A percentile compares a stretch with the other conserved stretches of the same genome.
phyloP scores from a whole-genome alignment of 345 rosid genomes.

The Populus pruinosa region DNA sequence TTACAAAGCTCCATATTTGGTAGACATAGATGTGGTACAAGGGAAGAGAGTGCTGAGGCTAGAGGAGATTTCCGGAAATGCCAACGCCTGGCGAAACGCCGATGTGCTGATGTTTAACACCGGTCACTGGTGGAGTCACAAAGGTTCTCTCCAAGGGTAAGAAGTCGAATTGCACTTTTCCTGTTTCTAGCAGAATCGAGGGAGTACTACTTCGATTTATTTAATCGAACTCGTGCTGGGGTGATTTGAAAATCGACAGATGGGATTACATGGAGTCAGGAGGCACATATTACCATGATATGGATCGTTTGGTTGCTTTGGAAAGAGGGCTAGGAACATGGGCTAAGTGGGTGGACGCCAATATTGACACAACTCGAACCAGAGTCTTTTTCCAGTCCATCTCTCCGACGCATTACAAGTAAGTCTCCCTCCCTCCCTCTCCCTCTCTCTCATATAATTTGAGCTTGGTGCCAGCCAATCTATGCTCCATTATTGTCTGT shows the following conservation, averaged over 20 bases:
- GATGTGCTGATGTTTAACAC: slow-evolving; percentile 82
- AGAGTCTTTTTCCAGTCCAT: slow-evolving; percentile 74
- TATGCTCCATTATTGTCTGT: background rate
- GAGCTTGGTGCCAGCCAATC: background rate
- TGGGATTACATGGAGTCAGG: slow-evolving; percentile 91
- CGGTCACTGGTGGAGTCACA: slow-evolving; percentile 97
- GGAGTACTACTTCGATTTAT: background rate
- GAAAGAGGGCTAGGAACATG: slow-evolving; percentile 76
- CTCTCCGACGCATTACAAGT: slow-evolving; percentile 94
- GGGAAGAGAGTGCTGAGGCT: slow-evolving; percentile 72
- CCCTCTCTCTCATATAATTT: background rate
- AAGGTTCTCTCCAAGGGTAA: slow-evolving; percentile 72
- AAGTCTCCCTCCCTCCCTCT: slow-evolving; percentile 12
- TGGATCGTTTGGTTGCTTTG: slow-evolving; percentile 77
- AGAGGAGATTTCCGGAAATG: slow-evolving; percentile 69
- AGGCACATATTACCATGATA: slow-evolving; percentile 67
- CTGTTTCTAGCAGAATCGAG: background rate
- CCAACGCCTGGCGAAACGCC: slow-evolving; percentile 56
- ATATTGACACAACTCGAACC: slow-evolving; percentile 49
- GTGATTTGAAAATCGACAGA: slow-evolving; percentile 38
- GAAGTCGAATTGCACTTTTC: background rate
- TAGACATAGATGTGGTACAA: slow-evolving; percentile 65
- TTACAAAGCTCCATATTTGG: slow-evolving; percentile 79
- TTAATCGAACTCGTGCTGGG: background rate
- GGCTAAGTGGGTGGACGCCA: slow-evolving; percentile 74